A percentile compares a stretch with the other conserved stretches of the same genome.
Evolutionary conservation across 176 grass and related monocot genomes (phyloP).

Genomic region (Panicum miliaceum): DNA sequence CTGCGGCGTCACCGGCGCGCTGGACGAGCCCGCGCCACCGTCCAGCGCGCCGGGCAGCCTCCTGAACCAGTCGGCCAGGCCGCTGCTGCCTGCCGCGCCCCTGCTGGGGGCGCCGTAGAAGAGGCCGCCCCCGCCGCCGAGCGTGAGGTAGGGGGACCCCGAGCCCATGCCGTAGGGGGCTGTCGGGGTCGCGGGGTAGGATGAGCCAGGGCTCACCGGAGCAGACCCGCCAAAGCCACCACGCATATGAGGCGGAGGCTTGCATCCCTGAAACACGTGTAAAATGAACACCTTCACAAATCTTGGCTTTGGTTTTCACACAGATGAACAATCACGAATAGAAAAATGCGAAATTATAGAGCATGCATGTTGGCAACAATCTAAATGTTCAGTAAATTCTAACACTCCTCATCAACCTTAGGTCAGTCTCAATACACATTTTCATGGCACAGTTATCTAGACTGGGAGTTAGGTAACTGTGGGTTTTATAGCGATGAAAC

Average conservation of each 20-base stretch:
- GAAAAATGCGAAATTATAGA: neutral
- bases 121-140: constrained; percentile 44
- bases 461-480: no score
- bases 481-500: no score
- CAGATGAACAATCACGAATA: neutral
- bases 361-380: neutral
- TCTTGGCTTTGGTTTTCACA: neutral
- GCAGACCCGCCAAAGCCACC: constrained; percentile 36
- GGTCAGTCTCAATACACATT: no score
- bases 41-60: neutral
- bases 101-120: constrained; percentile 13
- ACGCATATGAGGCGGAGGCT: constrained; percentile 35
- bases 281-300: neutral
- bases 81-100: neutral
- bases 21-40: constrained; percentile 19
- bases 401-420: neutral
- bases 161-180: neutral
- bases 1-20: constrained; percentile 71
- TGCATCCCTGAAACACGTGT: constrained; percentile 61
- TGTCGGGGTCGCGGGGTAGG: neutral
- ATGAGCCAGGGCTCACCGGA: constrained; percentile 15
- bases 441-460: no score
- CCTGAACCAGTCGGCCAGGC: neutral
- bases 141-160: constrained; percentile 54
- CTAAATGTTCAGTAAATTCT: neutral